Base-by-base conservation (phyloP, 345 rosid genomes). In the Aquilaria sinensis region DNA sequence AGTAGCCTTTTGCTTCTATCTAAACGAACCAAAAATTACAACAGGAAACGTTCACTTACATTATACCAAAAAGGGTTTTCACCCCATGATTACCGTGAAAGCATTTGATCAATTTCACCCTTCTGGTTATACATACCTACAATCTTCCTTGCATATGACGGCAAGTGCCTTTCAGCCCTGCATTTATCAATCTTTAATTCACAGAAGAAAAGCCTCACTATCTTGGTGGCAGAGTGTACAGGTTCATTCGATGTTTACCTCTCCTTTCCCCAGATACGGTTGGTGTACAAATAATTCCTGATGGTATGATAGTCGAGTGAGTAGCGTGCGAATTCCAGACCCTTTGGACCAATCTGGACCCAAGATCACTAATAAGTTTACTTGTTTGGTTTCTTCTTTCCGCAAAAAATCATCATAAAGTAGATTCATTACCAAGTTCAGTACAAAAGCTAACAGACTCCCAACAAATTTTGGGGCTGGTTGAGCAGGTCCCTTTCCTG, bases 241-340 rank as follows among this genome's bases (percentile, higher is more conserved):
- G 16, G 12, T 12, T 31, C 31, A 10, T 57, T 63, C 23, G 1
- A 30, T 52, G 52, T 34, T 45, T 78, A 92, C 98, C 98, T 86
- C 72, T 84, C 71, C 70, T 83, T 82, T 69, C 96, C 97, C 97
- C 98, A 87, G 61, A 76, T 55, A 2, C 98, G 97, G 66, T 81
- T 83, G 2, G 81, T 78, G 45, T 93, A 67, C 79, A 93, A 69
- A 69, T 81, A 90, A 80, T 93, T 93, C 77, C 98, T 80, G 72
- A 93, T 89, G 4, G 98, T 93, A 78, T 90, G 98, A 78, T 93
- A 93, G 72, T 93, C 97, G 9, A 90, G 88, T 29, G 94, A 93
- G 78, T 89, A 93, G 51, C 96, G 90, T 12, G 98, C 98, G 72
- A 90, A 93, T 78, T 93, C 98, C 65, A 93, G 75, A 64, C 98